These are phyloP conservation scores for Melaleuca quinquenervia DNA, from an alignment of 345 rosid genomes.

Conservation along the genomic window DNA sequence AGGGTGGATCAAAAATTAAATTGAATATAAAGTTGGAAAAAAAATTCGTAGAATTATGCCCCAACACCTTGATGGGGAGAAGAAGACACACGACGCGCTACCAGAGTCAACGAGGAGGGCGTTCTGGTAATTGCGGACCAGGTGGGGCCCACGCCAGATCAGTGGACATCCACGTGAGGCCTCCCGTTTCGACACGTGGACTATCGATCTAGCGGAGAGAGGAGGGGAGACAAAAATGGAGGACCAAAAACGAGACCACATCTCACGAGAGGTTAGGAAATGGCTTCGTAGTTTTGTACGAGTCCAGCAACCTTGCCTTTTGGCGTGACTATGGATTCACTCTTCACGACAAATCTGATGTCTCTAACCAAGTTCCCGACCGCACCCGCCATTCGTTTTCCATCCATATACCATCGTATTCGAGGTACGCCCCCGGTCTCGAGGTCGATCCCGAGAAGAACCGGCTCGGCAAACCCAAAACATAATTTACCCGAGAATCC, in stretches of 20 bases:
- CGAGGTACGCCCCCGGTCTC: no score
- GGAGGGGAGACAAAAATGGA: not conserved
- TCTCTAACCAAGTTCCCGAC: no score
- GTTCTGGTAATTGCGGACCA: not conserved
- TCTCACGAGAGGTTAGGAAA: not conserved
- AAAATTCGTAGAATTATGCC: not conserved
- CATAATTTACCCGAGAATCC: no score
- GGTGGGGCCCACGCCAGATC: not conserved
- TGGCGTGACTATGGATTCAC: not conserved
- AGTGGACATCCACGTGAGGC: not conserved
- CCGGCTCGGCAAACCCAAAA: not conserved
- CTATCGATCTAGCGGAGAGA: not conserved
- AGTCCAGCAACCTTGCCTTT: not conserved
- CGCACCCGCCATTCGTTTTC: no score
- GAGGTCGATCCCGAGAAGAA: not conserved
- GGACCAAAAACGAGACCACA: not conserved
- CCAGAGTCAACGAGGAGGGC: not conserved
- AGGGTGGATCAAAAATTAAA: not conserved
- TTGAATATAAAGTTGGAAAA: not conserved
- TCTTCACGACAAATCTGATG: not conserved
- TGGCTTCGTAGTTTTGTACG: not conserved
- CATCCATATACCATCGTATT: no score
- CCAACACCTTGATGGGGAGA: not conserved
- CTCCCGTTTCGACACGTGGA: not conserved
- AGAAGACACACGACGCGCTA: no score